A percentile compares a stretch with the other conserved stretches of the same genome.
Evolutionary conservation across 2,329 filamentous ascomycete genomes (phyloP).

Genomic region (Tolypocladium album): DNA sequence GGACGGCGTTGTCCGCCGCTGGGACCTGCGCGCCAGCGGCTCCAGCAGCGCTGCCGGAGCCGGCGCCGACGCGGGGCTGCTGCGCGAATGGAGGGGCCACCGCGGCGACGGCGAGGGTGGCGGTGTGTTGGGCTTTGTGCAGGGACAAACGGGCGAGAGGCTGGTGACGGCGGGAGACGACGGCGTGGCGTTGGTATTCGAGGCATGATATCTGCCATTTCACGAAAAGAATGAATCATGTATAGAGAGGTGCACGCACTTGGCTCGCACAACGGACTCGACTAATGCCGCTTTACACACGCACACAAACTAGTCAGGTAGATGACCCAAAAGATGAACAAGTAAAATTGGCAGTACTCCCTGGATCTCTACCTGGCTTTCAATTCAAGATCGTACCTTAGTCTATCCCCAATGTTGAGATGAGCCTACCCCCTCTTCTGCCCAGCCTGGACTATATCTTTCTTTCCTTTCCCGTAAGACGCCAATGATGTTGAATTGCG

Average conservation of each 20-base stretch:
- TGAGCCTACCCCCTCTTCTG: neutral
- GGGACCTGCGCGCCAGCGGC: constrained; percentile 58
- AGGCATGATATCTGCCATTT: constrained; percentile 27
- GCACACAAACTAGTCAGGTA: neutral
- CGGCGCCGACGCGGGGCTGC: constrained; percentile 50
- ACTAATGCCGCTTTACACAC: neutral
- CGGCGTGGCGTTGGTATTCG: constrained; percentile 56
- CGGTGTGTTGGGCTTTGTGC: constrained; percentile 84
- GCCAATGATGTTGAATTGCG: constrained; percentile 12
- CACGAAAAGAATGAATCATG: neutral
- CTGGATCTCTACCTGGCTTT: neutral
- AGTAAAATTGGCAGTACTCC: neutral
- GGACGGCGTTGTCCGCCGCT: constrained; percentile 81
- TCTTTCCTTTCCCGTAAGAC: constrained; percentile 1
- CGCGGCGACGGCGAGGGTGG: constrained; percentile 75
- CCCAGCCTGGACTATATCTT: neutral
- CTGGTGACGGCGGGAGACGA: constrained; percentile 91
- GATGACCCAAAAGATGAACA: neutral
- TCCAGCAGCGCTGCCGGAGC: constrained; percentile 11
- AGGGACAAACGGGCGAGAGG: constrained; percentile 60
- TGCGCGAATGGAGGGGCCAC: constrained; percentile 88
- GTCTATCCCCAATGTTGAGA: constrained; percentile 12
- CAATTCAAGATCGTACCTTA: neutral
- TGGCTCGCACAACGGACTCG: neutral
- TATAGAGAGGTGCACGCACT: neutral